Evolutionary conservation across 1,139 yeast genomes (phyloP), one percentile per base, ranked within the genome.

Genomic region (Candida pseudoviswanathii): DNA sequence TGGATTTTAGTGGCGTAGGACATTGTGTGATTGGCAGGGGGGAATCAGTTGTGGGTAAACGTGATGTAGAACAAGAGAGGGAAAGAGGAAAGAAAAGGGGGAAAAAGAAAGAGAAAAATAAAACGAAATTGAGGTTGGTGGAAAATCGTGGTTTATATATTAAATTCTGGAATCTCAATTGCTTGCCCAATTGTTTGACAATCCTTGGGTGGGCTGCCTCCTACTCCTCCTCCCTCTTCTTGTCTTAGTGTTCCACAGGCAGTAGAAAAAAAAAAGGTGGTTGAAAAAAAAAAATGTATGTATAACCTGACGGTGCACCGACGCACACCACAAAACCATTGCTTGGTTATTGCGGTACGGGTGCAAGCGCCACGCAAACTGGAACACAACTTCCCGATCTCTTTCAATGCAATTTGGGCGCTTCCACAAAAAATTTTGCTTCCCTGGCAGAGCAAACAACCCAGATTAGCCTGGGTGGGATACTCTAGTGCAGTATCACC

Each of bases 1-100:
- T 80, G 84, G 64, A 89, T 78, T 78, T 90, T 89, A 50, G 71
- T 55, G 34, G 47, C 39, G 52, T 69, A 60, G 54, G 77, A 68
- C 77, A 71, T 72, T 29, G 39, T 46, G 7, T 27, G 6, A 33
- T 48, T n/a, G n/a, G n/a, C n/a, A n/a, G n/a, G 38, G 36, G 32
- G 33, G 41, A 43, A 45, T 33, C 34, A 37, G 45, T 32, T 24
- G 32, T 26, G n/a, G 36, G 32, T 5, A 43, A 37, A 38, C 32
- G 48, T 50, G 52, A 53, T 50, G 43, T 47, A 11, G 27, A 43
- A 41, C 41, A 46, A 48, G 46, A 46, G 51, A 41, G 47, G 43
- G 43, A 45, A 42, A 44, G 47, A 33, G 41, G 48, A 53, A 53
- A 54, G 42, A 46, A 51, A 47, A 47, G 45, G 31, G 30, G 34